Evolutionary conservation across 768 basidiomycete species (phyloP), one percentile per base, ranked within the genome.

Genomic region (Phlebiopsis gigantea): DNA sequence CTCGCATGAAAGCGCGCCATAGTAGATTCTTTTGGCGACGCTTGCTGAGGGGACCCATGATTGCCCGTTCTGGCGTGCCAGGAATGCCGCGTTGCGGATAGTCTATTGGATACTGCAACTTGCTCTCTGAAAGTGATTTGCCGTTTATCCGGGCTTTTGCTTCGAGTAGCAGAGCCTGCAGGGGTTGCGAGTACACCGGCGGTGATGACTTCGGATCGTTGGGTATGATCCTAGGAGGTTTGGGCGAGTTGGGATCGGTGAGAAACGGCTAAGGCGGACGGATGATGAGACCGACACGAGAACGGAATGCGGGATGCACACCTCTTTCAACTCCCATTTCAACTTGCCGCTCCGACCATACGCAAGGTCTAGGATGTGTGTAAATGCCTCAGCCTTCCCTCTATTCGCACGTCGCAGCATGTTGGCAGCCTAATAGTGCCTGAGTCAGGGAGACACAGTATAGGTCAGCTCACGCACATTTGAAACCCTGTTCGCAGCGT

Each of bases 341-440:
- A 93, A 69, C 64, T 79, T 85, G 22, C 90, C 90, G 61, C 80
- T 82, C 57, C 90, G 77, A 28, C 89, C 90, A 69, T 90, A 93
- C 25, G 90, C 90, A 26, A 84, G 63, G 61, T 85, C 79, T 17
- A 93, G 72, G 26, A 90, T 63, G 60, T 78, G 76, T 26, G 73
- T 72, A 62, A 88, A 85, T 29, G 82, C 79, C 55, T 73, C 66
- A 46, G 62, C 61, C 34, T 77, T 65, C 3, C 84, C 80, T 3
- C 63, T 59, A 62, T 83, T 87, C 9, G 87, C 87, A 45, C 69
- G 73, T 63, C 75, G 69, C 17, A 92, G 67, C 24, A 31, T 39
- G 2, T 30, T 39, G 21, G 22, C 8, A 7, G n/a, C n/a, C 50
- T 51, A 26, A 12, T n/a, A 34, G 5, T 21, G 6, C 12, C 39